Evolutionary conservation across 1,139 yeast genomes (phyloP).

Genomic region (Barnettozyma hawaiiensis): DNA sequence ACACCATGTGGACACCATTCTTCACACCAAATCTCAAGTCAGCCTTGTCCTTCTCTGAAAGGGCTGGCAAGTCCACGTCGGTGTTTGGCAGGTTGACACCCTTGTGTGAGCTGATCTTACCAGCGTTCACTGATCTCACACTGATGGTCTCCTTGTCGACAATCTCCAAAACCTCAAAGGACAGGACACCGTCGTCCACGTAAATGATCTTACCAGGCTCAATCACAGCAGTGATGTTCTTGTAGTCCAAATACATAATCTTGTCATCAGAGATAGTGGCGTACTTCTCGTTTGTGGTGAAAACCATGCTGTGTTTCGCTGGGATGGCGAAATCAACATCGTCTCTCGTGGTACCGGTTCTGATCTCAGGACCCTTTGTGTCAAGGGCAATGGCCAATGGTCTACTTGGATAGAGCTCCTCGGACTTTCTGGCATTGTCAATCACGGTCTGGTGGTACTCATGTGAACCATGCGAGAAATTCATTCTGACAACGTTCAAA

Average conservation of each 20-base stretch:
- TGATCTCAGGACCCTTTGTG: slow-evolving; percentile 99
- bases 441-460: slow-evolving; percentile 95
- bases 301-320: slow-evolving; percentile 84
- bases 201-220: slow-evolving; percentile 82
- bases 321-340: slow-evolving; percentile 76
- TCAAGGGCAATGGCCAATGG: slow-evolving; percentile 98
- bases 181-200: slow-evolving; percentile 96
- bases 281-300: slow-evolving; percentile 86
- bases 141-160: slow-evolving; percentile 73
- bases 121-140: slow-evolving; percentile 88
- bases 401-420: slow-evolving; percentile 85
- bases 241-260: slow-evolving; percentile 87
- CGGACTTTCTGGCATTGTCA: slow-evolving; percentile 95
- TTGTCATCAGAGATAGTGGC: slow-evolving; percentile 66
- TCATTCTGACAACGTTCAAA: slow-evolving; percentile 95
- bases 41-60: slow-evolving; percentile 90
- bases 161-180: slow-evolving; percentile 85
- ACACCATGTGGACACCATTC: slow-evolving; percentile 95
- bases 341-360: slow-evolving; percentile 90
- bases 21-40: slow-evolving; percentile 93
- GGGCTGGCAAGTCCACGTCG: slow-evolving; percentile 97
- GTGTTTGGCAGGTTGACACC: slow-evolving; percentile 99
- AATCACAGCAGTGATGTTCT: slow-evolving; percentile 93
- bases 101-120: slow-evolving; percentile 94
- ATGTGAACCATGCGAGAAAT: slow-evolving; percentile 96